Base-by-base conservation (phyloP, 257 asterid genomes). In the Fraxinus anomala region DNA sequence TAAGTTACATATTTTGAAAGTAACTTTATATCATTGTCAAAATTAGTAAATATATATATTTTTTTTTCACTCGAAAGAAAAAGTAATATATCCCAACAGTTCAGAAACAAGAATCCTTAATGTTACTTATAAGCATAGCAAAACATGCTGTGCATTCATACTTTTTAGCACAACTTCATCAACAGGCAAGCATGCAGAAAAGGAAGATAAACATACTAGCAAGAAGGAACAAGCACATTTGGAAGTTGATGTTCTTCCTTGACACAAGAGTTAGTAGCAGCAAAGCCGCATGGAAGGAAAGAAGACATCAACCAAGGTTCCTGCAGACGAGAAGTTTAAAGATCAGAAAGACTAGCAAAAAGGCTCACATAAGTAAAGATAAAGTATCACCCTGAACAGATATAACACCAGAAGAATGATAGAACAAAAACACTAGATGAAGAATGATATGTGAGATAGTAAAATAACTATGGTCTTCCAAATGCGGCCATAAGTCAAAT, bases 151-250 rank as follows among this genome's bases (percentile, higher is more conserved):
- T 17, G 65, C 9, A 7, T 7, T 3, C 59, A 49, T 49, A 47
- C 14, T 36, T 24, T 23, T 11, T 23, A 13, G 26, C 61, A n/a
- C 68, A 75, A 33, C 37, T 9, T 83, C 67, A 77, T 13, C 2
- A 68, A 61, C 65, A 31, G 13, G 28, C 0, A 6, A 56, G 75
- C 73, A 73, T 19, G 78, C 70, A 66, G 17, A 39, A 67, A 73
- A 31, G 68, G 76, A 51, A 59, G 68, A 77, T 70, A 76, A 42
- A 76, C 95, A 61, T 88, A 93, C 99, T 83, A 40, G 96, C 86
- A 75, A 91, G 84, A 87, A 93, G 88, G 87, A 95, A 95, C 87
- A 95, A 87, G 77, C 83, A 89, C 98, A 90, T 95, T 91, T 93
- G 99, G 76, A 93, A 93, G 84, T 95, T 95, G 82, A 90, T 78